A percentile compares a stretch with the other conserved stretches of the same genome.
These are phyloP conservation scores for Gastrodia elata DNA, from an alignment of 106 monocot species.

Conservation along the genomic window DNA sequence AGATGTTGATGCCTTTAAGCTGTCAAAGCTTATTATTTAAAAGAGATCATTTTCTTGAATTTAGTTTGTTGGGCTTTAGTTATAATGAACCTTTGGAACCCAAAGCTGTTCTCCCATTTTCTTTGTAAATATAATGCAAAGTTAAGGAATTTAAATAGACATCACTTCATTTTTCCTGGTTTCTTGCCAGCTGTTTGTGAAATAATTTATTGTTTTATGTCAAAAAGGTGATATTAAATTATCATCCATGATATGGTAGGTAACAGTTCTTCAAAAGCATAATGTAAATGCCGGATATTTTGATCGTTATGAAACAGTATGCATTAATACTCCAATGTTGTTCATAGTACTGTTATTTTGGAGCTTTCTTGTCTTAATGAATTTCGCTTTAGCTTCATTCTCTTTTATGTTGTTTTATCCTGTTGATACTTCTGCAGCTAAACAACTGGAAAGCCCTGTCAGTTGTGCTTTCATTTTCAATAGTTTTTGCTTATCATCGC, in stretches of 20 bases:
- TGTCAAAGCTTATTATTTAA: too few species aligned
- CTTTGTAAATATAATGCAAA: too few species aligned
- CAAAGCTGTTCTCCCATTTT: too few species aligned
- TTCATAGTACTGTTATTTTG: neutral
- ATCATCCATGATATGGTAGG: too few species aligned
- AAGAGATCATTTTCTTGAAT: too few species aligned
- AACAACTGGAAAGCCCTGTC: neutral
- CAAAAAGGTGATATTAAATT: too few species aligned
- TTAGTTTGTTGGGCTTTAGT: neutral
- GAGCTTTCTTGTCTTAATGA: neutral
- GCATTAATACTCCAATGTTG: neutral
- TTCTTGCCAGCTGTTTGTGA: neutral
- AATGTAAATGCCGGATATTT: neutral
- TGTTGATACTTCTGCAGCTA: neutral
- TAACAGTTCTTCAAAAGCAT: too few species aligned
- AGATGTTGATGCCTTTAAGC: too few species aligned
- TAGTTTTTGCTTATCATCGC: neutral
- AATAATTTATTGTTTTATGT: neutral
- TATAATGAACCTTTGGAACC: too few species aligned
- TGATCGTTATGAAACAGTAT: neutral
- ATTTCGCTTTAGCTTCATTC: neutral
- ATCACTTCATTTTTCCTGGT: too few species aligned
- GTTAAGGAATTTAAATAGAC: too few species aligned
- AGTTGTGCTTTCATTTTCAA: neutral
- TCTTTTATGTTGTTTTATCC: neutral